A percentile compares a stretch with the other conserved stretches of the same genome.
Conservation (phyloP, 2,329 filamentous ascomycete species). For the Fusarium hainanense region DNA sequence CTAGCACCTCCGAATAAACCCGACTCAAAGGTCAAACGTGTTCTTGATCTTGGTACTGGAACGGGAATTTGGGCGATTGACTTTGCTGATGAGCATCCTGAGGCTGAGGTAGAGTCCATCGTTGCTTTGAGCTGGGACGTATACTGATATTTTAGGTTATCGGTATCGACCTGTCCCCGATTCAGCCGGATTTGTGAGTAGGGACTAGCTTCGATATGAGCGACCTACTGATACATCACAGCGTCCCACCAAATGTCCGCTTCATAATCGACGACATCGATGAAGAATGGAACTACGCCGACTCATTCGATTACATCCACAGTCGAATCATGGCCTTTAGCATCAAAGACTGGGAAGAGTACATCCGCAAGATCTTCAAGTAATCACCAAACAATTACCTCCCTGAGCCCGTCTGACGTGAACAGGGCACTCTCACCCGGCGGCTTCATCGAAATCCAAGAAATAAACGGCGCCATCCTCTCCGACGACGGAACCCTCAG, state of each 20-base stretch:
- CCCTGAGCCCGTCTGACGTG: accelerated
- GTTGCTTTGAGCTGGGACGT: too few relatives aligned
- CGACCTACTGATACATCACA: accelerated
- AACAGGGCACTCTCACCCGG: not conserved
- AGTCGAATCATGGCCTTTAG: conserved; percentile 23
- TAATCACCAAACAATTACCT: accelerated
- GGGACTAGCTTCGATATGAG: accelerated
- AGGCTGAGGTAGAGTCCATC: not conserved
- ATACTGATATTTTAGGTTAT: not conserved
- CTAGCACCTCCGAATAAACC: not conserved
- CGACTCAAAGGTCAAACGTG: not conserved
- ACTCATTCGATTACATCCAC: conserved; percentile 21
- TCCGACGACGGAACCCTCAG: conserved; percentile 14
- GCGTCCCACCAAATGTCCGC: conserved; percentile 9
- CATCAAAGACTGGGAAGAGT: not conserved
- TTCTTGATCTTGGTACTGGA: conserved; percentile 26
- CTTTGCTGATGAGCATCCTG: conserved; percentile 20
- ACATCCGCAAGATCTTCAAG: conserved; percentile 16
- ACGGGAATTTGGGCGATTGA: conserved; percentile 29
- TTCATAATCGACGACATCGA: conserved; percentile 18
- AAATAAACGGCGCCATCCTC: not conserved
- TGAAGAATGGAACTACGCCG: conserved; percentile 15
- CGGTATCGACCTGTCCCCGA: conserved; percentile 6
- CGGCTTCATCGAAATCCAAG: conserved; percentile 11
- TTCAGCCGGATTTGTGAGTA: conserved; percentile 2